Evolutionary conservation across 352 stramenopile genomes (phyloP).

Genomic region (Phytophthora pseudosyringae): DNA sequence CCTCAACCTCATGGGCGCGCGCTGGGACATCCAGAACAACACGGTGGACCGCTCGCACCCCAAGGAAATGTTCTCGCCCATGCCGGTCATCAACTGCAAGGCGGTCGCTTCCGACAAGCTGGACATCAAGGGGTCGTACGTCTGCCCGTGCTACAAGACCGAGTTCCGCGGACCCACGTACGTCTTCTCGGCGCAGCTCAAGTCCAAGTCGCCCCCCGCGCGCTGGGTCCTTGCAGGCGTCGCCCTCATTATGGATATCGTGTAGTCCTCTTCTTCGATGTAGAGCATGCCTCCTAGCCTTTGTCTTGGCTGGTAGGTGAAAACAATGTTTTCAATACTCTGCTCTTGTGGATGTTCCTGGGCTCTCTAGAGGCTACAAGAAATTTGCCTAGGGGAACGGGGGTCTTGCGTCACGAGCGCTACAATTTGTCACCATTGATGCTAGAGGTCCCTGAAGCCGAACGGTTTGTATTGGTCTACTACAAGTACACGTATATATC

Average conservation of each 20-base stretch:
- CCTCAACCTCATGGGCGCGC: constrained; percentile 95
- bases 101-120: constrained; percentile 95
- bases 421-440: no score
- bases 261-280: constrained; percentile 24
- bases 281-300: no score
- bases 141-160: constrained; percentile 98
- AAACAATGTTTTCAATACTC: no score
- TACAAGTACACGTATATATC: no score
- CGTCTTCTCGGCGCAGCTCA: constrained; percentile 98
- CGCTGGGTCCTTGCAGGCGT: constrained; percentile 97
- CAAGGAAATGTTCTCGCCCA: constrained; percentile 98
- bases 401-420: no score
- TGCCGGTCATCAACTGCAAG: constrained; percentile 98
- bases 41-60: constrained; percentile 95
- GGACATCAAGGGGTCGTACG: constrained; percentile 94
- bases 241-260: constrained; percentile 96
- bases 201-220: constrained; percentile 94
- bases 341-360: no score
- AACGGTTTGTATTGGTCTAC: no score
- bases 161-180: constrained; percentile 96
- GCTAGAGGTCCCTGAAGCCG: no score
- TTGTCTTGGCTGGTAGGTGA: no score
- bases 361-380: no score
- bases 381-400: no score
- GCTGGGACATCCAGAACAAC: constrained; percentile 93